Evolutionary conservation across 1,139 yeast genomes (phyloP).

Genomic region (Suhomyces anneliseae): DNA sequence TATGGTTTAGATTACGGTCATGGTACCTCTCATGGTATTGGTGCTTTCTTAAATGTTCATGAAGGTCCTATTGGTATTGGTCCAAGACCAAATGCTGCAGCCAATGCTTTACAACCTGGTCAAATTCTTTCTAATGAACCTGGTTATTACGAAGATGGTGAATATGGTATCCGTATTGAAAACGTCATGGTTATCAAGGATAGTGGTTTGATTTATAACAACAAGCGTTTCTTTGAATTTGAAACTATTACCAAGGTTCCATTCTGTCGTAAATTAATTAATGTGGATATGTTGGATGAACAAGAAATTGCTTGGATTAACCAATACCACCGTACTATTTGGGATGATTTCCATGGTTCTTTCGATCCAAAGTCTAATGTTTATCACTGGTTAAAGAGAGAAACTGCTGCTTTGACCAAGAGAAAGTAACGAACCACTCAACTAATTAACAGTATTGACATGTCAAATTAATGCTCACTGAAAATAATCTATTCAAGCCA

Average conservation of each 20-base stretch:
- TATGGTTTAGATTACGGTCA: conserved; percentile 89
- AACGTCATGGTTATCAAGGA: conserved; percentile 69
- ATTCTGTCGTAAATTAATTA: conserved; percentile 68
- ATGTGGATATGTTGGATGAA: conserved; percentile 51
- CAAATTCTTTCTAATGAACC: conserved; percentile 92
- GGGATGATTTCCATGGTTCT: conserved; percentile 52
- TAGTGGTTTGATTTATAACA: conserved; percentile 44
- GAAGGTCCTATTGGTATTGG: conserved; percentile 97
- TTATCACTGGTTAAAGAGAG: conserved; percentile 73
- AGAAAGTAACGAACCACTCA: not conserved
- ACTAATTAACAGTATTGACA: not conserved
- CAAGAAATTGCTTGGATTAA: conserved; percentile 73
- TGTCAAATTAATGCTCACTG: no score
- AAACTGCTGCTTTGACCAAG: conserved; percentile 48
- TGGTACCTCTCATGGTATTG: conserved; percentile 98
- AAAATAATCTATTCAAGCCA: no score
- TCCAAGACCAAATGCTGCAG: conserved; percentile 52
- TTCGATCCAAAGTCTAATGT: conserved; percentile 53
- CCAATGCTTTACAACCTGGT: conserved; percentile 59
- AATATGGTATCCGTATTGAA: conserved; percentile 92
- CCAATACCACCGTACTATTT: conserved; percentile 62
- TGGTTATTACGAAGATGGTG: conserved; percentile 90
- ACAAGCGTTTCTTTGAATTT: conserved; percentile 65
- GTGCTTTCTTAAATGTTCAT: conserved; percentile 88
- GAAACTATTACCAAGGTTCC: conserved; percentile 93